Conservation (phyloP, 2,329 filamentous ascomycete species). For the Furcasterigmium furcatum region DNA sequence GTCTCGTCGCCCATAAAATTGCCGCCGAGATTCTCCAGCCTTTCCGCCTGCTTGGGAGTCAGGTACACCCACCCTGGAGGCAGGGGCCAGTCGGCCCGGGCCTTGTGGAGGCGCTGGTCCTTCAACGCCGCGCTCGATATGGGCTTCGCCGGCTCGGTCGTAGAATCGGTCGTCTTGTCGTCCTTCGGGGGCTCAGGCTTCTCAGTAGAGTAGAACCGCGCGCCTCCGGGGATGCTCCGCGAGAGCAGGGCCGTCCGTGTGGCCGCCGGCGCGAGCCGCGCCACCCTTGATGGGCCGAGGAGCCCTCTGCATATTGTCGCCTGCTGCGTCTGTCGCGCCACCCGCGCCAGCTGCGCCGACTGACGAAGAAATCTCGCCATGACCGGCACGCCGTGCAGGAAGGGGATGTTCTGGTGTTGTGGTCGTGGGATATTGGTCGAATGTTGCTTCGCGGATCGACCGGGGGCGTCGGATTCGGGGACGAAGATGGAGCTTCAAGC, state of each 20-base stretch:
- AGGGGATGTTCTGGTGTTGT: background rate
- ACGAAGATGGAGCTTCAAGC: no score
- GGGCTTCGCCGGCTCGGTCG: slow-evolving; percentile 15
- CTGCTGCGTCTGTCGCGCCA: slow-evolving; percentile 54
- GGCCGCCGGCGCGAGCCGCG: slow-evolving; percentile 29
- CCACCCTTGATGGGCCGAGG: slow-evolving; percentile 24
- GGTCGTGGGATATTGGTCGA: background rate
- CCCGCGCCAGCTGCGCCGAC: slow-evolving; percentile 62
- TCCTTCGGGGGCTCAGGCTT: slow-evolving; percentile 33
- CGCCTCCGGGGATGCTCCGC: slow-evolving; percentile 21
- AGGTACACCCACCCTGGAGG: slow-evolving; percentile 46
- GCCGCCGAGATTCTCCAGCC: no score
- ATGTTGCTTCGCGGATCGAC: slow-evolving; percentile 9
- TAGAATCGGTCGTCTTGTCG: slow-evolving; percentile 15
- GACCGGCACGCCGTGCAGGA: slow-evolving; percentile 22
- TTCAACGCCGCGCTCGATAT: slow-evolving; percentile 15
- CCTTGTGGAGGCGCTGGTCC: slow-evolving; percentile 14
- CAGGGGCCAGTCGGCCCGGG: slow-evolving; percentile 25
- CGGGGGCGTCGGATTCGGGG: no score
- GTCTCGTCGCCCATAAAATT: slow-evolving; percentile 59
- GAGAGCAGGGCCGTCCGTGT: slow-evolving; percentile 28
- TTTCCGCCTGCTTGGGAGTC: slow-evolving; percentile 27
- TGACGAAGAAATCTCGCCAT: slow-evolving; percentile 68
- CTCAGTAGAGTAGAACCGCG: slow-evolving; percentile 34
- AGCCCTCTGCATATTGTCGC: slow-evolving; percentile 44